Base-by-base conservation (phyloP, 2,329 filamentous ascomycete genomes). In the Calonectria ilicicola region DNA sequence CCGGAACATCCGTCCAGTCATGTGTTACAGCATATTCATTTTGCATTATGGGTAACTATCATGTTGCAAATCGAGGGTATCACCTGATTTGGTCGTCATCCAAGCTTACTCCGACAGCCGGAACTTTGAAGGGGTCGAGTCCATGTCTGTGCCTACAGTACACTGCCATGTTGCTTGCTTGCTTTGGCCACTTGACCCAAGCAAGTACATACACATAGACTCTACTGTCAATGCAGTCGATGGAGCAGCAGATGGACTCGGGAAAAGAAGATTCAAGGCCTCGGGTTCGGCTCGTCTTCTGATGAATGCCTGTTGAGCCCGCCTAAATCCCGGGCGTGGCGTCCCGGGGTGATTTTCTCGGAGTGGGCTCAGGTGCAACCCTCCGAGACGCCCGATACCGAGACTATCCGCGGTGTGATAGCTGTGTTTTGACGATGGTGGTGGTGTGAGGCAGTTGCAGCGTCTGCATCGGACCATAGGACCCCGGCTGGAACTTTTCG, bases 401-500 rank as follows among this genome's bases (percentile, higher is more conserved):
- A 56, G 49, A 49, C 51, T 65, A 27, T 26, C 40, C 47, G 49
- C 49, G 29, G 40, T 51, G 64, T 66, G 64, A 53, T 66, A 56
- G n/a, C 26, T 40, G 35, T 44, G 51, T 47, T 70, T 49, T 40
- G 21, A 42, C 32, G 56, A 71, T 40, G 35, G 27, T 64, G 26
- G 65, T 71, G 69, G 69, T 71, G 69, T 71, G 69, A 71, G 64
- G 46, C 35, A 56, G 64, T 67, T 67, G 69, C 67, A 40, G 53
- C 64, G 3, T 49, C 46, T 62, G 32, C 56, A 71, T 67, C 69
- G 58, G 64, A 64, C 42, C 69, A 71, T 71, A 46, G 35, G 56
- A 64, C 56, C 38, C 64, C 44, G 21, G 53, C 53, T 49, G 69
- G 53, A 21, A 40, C n/a, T 62, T 66, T 62, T 71, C 56, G 51